Evolutionary conservation across 371 early-diverging fungal genomes (phyloP).

Genomic region (Nosema muscidifuracis): DNA sequence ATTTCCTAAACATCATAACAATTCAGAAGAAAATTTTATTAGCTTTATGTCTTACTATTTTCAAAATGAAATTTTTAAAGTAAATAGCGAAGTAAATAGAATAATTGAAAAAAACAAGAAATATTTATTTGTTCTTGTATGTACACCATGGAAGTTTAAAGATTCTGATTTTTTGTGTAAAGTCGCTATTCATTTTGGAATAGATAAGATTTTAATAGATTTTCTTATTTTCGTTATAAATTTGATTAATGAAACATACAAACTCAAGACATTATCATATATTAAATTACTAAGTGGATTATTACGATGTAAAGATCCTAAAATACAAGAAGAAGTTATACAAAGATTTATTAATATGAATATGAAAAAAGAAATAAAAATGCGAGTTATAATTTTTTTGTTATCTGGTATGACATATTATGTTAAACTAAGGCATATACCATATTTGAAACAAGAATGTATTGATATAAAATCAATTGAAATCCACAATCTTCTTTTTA

Average conservation of each 20-base stretch:
- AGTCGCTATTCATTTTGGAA: not conserved
- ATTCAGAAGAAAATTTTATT: not conserved
- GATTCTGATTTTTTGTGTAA: not conserved
- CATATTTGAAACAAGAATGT: not conserved
- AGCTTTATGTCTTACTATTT: slow-evolving; percentile 13
- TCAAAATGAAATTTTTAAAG: slow-evolving; percentile 2
- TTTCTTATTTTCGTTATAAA: not conserved
- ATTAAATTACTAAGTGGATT: not conserved
- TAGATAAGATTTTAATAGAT: slow-evolving; percentile 3
- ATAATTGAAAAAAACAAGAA: slow-evolving; percentile 14
- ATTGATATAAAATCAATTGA: not conserved
- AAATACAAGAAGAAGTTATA: not conserved
- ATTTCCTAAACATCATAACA: not conserved
- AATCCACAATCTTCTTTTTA: slow-evolving; percentile 7
- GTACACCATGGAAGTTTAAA: slow-evolving; percentile 10
- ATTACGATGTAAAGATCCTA: not conserved
- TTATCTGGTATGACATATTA: not conserved
- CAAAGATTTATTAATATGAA: not conserved
- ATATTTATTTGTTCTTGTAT: not conserved
- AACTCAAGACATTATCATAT: not conserved
- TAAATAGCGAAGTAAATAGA: not conserved
- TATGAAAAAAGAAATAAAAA: not conserved
- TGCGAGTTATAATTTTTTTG: not conserved
- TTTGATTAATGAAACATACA: not conserved
- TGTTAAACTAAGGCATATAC: not conserved